Evolutionary conservation across 805 yeast species (phyloP).

Genomic region (Wickerhamiella siamensis): DNA sequence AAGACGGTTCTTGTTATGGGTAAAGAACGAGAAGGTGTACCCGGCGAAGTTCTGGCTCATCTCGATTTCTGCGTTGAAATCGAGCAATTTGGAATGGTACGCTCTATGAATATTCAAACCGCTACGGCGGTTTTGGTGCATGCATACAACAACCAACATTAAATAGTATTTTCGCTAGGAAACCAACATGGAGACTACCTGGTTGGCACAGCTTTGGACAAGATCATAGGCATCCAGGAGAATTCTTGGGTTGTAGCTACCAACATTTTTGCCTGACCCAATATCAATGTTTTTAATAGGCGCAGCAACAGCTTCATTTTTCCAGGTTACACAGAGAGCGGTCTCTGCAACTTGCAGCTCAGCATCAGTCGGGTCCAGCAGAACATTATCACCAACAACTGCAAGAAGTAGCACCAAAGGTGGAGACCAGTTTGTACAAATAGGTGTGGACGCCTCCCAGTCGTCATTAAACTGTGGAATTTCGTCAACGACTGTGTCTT

Average conservation of each 20-base stretch:
- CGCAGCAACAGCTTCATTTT: constrained; percentile 48
- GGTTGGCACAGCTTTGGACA: constrained; percentile 45
- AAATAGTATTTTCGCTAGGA: constrained; percentile 17
- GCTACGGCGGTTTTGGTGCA: constrained; percentile 92
- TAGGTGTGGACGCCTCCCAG: constrained; percentile 45
- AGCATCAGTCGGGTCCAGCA: constrained; percentile 77
- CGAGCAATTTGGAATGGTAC: constrained; percentile 78
- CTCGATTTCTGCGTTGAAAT: constrained; percentile 81
- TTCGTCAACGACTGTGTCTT: constrained; percentile 56
- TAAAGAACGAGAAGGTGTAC: constrained; percentile 80
- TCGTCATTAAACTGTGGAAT: constrained; percentile 86
- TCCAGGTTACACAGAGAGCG: constrained; percentile 64
- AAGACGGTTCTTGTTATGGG: constrained; percentile 72
- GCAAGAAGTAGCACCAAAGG: constrained; percentile 71
- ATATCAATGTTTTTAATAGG: constrained; percentile 62
- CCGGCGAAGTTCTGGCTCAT: constrained; percentile 69
- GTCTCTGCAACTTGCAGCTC: constrained; percentile 83
- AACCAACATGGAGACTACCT: constrained; percentile 38
- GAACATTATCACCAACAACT: constrained; percentile 49
- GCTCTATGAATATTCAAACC: constrained; percentile 95
- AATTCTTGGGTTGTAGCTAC: constrained; percentile 23
- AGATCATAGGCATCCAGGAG: constrained; percentile 42
- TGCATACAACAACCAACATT: constrained; percentile 40
- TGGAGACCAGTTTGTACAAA: constrained; percentile 40
- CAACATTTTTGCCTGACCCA: constrained; percentile 37